phyloP scores from a whole-genome alignment of 2,329 filamentous ascomycete genomes.

The Verticillium longisporum region DNA sequence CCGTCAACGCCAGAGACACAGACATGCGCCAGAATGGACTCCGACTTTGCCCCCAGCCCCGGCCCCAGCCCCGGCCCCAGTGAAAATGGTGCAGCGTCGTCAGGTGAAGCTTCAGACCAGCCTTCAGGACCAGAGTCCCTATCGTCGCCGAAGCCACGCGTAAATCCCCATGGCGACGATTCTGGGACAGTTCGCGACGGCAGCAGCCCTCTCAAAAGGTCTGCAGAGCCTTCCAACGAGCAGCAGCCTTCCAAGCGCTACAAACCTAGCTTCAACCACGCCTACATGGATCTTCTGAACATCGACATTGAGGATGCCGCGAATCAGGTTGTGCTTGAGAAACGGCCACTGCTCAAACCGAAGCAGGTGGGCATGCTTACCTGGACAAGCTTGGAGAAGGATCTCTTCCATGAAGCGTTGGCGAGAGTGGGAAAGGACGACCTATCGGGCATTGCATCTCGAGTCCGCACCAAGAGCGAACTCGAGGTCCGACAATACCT shows the following conservation, averaged over 20 bases:
- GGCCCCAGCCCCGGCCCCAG: not conserved
- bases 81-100: not conserved
- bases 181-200: not conserved
- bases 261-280: slow-evolving; percentile 32
- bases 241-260: slow-evolving; percentile 35
- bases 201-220: not conserved
- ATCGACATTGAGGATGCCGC: slow-evolving; percentile 49
- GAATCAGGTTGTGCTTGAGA: slow-evolving; percentile 23
- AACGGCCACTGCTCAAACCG: slow-evolving; percentile 10
- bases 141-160: not conserved
- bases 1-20: not conserved
- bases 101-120: not conserved
- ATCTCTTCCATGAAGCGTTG: slow-evolving; percentile 59
- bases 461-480: slow-evolving; percentile 64
- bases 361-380: slow-evolving; percentile 51
- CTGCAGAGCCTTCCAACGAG: not conserved
- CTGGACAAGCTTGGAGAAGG: slow-evolving; percentile 70
- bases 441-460: slow-evolving; percentile 51
- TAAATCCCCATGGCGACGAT: not conserved
- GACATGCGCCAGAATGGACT: not conserved
- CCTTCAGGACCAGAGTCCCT: not conserved
- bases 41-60: no score
- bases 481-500: slow-evolving; percentile 69
- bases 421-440: slow-evolving; percentile 58
- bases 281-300: slow-evolving; percentile 48